These are phyloP conservation scores for Podochytrium sp. DNA, from an alignment of 192 early-diverging fungal species.

Conservation along the genomic window DNA sequence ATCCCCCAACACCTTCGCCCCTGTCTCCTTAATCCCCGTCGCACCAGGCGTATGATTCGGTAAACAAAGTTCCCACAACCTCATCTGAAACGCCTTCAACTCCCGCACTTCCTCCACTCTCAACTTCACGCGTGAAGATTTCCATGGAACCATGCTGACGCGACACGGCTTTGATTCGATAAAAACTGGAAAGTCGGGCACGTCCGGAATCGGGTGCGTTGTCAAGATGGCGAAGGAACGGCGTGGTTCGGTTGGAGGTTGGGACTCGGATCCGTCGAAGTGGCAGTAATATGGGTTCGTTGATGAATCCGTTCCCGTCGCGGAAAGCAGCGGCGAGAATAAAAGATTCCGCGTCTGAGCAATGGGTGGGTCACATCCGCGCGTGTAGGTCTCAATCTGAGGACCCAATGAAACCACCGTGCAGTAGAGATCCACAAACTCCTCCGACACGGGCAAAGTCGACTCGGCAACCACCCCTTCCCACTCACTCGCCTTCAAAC, in stretches of 20 bases:
- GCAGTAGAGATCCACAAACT: conserved; percentile 29
- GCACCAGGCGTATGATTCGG: too few relatives aligned
- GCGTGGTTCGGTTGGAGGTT: conserved; percentile 22
- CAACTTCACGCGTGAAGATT: too few relatives aligned
- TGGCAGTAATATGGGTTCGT: too few relatives aligned
- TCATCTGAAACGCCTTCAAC: conserved; percentile 40
- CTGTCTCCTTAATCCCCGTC: too few relatives aligned
- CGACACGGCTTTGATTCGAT: conserved; percentile 25
- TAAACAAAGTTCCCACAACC: conserved; percentile 41
- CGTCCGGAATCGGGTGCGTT: conserved; percentile 28
- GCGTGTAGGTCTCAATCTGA: conserved; percentile 34
- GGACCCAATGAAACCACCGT: conserved; percentile 44
- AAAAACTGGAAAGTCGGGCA: conserved; percentile 38
- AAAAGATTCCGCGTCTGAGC: not conserved
- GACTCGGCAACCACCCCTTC: not conserved
- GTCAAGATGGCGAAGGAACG: conserved; percentile 45
- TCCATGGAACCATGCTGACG: conserved; percentile 31
- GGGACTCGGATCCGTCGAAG: not conserved
- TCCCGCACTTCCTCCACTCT: too few relatives aligned
- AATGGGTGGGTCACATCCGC: conserved; percentile 33
- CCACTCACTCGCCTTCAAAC: not conserved
- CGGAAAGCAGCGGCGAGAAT: too few relatives aligned
- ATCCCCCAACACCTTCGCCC: not conserved
- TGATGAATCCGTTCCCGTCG: too few relatives aligned
- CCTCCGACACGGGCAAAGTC: not conserved